These are phyloP conservation scores for Cladosporium sp. DNA, from an alignment of 2,329 filamentous ascomycete species.

Conservation along the genomic window DNA sequence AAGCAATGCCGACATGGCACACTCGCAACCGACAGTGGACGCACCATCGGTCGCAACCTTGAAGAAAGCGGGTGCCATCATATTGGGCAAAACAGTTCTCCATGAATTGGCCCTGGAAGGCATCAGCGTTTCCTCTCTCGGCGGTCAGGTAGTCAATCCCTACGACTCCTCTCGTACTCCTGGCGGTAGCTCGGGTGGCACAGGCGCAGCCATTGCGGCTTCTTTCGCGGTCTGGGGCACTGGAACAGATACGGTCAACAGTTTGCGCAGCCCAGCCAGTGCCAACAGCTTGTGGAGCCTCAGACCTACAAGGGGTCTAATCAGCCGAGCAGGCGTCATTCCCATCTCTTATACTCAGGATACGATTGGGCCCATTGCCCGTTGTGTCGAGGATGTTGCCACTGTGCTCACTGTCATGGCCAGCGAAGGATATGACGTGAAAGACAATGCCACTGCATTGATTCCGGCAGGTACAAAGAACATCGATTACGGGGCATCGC, in stretches of 20 bases:
- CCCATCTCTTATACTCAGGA: constrained; percentile 32
- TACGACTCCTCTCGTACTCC: constrained; percentile 64
- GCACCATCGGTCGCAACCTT: constrained; percentile 27
- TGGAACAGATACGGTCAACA: constrained; percentile 50
- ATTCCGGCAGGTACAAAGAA: constrained; percentile 39
- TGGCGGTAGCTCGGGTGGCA: constrained; percentile 61
- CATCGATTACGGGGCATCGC: constrained; percentile 44
- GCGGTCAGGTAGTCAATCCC: constrained; percentile 62
- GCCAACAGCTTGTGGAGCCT: constrained; percentile 59
- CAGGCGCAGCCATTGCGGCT: constrained; percentile 56
- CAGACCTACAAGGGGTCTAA: constrained; percentile 42
- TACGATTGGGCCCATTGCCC: constrained; percentile 28
- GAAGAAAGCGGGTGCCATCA: constrained; percentile 30
- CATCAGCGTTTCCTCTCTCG: constrained; percentile 57
- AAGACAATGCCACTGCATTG: constrained; percentile 51
- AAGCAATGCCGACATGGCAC: constrained; percentile 47
- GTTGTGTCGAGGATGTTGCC: constrained; percentile 31
- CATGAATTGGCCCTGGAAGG: constrained; percentile 64
- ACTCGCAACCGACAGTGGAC: constrained; percentile 41
- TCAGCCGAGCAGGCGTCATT: constrained; percentile 27
- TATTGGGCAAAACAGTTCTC: constrained; percentile 37
- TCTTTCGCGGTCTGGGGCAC: constrained; percentile 52
- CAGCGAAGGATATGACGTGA: constrained; percentile 46
- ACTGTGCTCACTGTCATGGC: constrained; percentile 37
- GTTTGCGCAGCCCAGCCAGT: constrained; percentile 57